Evolutionary conservation across 345 rosid species (phyloP).

Genomic region (Populus davidiana): DNA sequence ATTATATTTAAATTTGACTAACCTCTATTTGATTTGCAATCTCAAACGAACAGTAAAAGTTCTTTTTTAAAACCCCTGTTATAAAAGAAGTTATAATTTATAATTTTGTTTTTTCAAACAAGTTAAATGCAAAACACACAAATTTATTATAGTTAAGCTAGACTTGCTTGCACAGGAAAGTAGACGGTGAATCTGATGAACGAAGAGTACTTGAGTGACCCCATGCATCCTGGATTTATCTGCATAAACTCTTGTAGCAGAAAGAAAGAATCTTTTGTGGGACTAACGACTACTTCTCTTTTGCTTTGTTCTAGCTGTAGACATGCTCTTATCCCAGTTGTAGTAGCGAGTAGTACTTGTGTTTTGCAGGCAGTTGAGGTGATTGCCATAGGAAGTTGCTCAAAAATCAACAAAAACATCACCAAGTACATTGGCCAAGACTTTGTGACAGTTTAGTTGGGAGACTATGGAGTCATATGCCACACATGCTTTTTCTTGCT

Average conservation of each 20-base stretch:
- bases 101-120: no score
- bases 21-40: no score
- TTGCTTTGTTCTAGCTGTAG: neutral
- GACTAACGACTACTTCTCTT: conserved; percentile 11
- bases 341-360: neutral
- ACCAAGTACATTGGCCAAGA: conserved; percentile 19
- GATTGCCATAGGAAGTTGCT: conserved; percentile 4
- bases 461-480: neutral
- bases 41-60: no score
- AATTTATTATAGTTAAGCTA: neutral
- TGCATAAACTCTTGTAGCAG: conserved; percentile 26
- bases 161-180: conserved; percentile 27
- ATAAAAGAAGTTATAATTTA: no score
- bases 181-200: conserved; percentile 20
- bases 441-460: conserved; percentile 3
- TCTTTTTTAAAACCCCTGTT: no score
- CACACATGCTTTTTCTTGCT: neutral
- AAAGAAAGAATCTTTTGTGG: conserved; percentile 36
- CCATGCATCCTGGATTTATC: conserved; percentile 49
- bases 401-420: conserved; percentile 4
- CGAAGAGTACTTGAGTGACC: conserved; percentile 25
- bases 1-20: no score
- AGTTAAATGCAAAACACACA: no score
- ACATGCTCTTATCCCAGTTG: conserved; percentile 17
- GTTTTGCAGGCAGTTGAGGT: neutral